Percentiles rank a stretch among this genome's conserved stretches.
phyloP scores from a whole-genome alignment of 257 asterid species.

The Fraxinus quadrangulata region DNA sequence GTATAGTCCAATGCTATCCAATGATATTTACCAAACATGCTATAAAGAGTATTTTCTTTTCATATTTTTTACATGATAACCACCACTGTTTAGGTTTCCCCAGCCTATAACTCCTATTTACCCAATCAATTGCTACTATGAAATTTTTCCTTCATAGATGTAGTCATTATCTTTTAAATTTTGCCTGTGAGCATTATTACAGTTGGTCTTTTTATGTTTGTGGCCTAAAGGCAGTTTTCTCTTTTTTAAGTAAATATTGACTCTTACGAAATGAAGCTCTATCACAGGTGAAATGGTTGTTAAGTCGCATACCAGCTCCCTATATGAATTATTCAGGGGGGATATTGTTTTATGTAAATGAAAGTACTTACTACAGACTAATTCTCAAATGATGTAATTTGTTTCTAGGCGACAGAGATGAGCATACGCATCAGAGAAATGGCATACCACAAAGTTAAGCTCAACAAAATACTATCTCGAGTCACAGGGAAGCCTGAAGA shows the following conservation, averaged over 20 bases:
- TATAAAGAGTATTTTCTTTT: not conserved
- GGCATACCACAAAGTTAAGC: slow-evolving; percentile 75
- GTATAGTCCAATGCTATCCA: not conserved
- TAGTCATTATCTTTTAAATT: not conserved
- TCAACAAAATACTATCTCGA: slow-evolving; percentile 86
- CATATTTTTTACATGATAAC: too few relatives aligned
- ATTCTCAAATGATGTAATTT: not conserved
- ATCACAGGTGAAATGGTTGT: not conserved
- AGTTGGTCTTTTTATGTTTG: not conserved
- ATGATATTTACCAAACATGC: not conserved
- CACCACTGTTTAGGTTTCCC: not conserved
- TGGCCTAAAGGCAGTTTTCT: not conserved
- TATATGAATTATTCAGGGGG: not conserved
- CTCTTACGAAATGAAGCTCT: not conserved
- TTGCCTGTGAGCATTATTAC: not conserved
- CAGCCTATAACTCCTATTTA: not conserved
- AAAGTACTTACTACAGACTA: not conserved
- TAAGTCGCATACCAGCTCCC: not conserved
- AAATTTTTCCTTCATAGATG: not conserved
- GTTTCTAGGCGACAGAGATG: slow-evolving; percentile 76
- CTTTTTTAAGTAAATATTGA: not conserved
- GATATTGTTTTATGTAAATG: not conserved
- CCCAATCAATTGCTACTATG: not conserved
- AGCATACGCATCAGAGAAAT: slow-evolving; percentile 80
- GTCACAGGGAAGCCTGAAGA: slow-evolving; percentile 77